Percentiles rank a stretch among this genome's conserved stretches.
Conservation (phyloP, 768 basidiomycete species). For the Boletus reticulatus region DNA sequence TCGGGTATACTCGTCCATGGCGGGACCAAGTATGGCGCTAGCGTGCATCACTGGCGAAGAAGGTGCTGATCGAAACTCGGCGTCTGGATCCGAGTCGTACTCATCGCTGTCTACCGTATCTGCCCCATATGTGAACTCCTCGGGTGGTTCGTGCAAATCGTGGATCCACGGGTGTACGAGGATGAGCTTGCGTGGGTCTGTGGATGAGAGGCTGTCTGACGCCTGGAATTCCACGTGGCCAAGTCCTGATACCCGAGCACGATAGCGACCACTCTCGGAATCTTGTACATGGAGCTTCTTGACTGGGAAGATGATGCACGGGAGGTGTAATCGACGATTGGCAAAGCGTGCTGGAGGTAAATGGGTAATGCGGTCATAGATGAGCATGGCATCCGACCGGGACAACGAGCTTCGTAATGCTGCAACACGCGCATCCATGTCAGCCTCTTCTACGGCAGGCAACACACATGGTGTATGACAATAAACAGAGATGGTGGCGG, state of each 20-base stretch:
- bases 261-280: not conserved
- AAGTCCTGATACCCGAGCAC: not conserved
- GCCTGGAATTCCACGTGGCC: not conserved
- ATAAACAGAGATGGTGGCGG: not conserved
- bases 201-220: not conserved
- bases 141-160: not conserved
- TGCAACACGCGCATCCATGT: not conserved
- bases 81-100: not conserved
- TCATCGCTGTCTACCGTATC: not conserved
- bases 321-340: not conserved
- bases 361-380: not conserved
- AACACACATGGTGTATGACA: not conserved
- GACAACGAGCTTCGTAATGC: not conserved
- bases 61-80: not conserved
- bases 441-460: not conserved
- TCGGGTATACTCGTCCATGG: not conserved
- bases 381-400: not conserved
- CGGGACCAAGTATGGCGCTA: too few relatives aligned
- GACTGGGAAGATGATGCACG: not conserved
- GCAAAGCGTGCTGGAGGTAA: not conserved
- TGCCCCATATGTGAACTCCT: not conserved
- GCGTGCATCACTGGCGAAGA: not conserved
- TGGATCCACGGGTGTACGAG: not conserved
- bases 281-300: not conserved
- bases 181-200: not conserved